These are phyloP conservation scores for Lachancea quebecensis DNA, from an alignment of 805 yeast genomes.

Conservation along the genomic window DNA sequence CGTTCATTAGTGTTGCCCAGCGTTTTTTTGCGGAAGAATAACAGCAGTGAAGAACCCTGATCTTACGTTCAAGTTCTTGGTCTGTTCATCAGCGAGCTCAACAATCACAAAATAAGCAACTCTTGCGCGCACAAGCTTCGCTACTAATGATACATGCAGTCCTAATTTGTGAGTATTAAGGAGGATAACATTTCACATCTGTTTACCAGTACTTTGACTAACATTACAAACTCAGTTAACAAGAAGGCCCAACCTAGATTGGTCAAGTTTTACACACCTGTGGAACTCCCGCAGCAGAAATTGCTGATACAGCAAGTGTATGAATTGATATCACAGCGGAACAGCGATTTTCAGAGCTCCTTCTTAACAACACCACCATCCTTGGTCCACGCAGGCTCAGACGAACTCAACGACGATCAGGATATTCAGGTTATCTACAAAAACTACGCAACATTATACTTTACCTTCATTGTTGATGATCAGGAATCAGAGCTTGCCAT, in stretches of 20 bases:
- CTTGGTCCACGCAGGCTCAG: slow-evolving; percentile 33
- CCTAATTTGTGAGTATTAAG: slow-evolving; percentile 54
- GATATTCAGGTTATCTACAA: slow-evolving; percentile 86
- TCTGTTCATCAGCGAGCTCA: background rate
- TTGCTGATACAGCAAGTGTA: slow-evolving; percentile 74
- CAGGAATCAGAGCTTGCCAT: slow-evolving; percentile 95
- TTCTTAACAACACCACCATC: slow-evolving; percentile 86
- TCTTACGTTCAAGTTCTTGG: background rate
- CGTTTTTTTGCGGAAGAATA: no score
- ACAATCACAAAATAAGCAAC: slow-evolving; percentile 19
- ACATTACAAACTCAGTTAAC: slow-evolving; percentile 47
- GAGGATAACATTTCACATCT: no score
- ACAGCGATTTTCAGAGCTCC: slow-evolving; percentile 67
- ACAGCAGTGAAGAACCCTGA: no score
- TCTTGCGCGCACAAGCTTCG: no score
- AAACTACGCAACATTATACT: slow-evolving; percentile 92
- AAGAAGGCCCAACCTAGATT: slow-evolving; percentile 86
- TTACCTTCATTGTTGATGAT: slow-evolving; percentile 91
- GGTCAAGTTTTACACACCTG: slow-evolving; percentile 86
- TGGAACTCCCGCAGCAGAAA: slow-evolving; percentile 77
- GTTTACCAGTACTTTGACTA: slow-evolving; percentile 1
- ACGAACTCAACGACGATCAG: slow-evolving; percentile 44
- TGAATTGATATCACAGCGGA: slow-evolving; percentile 64
- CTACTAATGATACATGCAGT: slow-evolving; percentile 49
- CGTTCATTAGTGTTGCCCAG: no score